These are phyloP conservation scores for Alternaria hordeiaustralica DNA, from an alignment of 2,329 filamentous ascomycete genomes.

Conservation along the genomic window DNA sequence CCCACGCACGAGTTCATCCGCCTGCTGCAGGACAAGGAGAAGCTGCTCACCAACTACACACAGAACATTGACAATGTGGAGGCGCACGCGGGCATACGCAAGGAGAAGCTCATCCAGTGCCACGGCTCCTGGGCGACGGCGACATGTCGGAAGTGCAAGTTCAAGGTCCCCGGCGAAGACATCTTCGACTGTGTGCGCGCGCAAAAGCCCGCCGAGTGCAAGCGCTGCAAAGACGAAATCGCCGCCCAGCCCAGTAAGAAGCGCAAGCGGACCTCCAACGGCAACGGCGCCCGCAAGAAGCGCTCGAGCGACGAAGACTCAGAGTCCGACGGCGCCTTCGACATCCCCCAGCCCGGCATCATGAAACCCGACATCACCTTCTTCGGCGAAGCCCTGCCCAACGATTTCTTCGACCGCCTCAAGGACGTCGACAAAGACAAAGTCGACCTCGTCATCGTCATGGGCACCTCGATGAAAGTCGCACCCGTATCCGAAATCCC, in stretches of 20 bases:
- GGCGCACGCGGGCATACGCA: conserved; percentile 78
- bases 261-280: conserved; percentile 60
- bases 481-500: conserved; percentile 93
- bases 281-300: conserved; percentile 46
- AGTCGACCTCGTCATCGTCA: conserved; percentile 91
- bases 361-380: conserved; percentile 99
- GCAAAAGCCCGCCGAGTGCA: conserved; percentile 78
- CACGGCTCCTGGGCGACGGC: conserved; percentile 96
- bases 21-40: conserved; percentile 83
- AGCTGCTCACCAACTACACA: conserved; percentile 95
- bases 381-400: conserved; percentile 89
- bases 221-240: conserved; percentile 68
- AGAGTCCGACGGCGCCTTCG: conserved; percentile 66
- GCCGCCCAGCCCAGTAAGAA: conserved; percentile 57
- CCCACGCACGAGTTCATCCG: conserved; percentile 95
- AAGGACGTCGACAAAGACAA: conserved; percentile 79
- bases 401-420: conserved; percentile 80
- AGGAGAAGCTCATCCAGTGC: conserved; percentile 89
- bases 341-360: conserved; percentile 73
- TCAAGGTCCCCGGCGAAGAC: conserved; percentile 73
- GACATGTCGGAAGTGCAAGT: conserved; percentile 81
- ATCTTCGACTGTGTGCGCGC: conserved; percentile 82
- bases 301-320: conserved; percentile 62
- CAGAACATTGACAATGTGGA: conserved; percentile 99
- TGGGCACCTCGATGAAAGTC: conserved; percentile 95